Base-by-base conservation (phyloP, 1,284 basidiomycete species). In the Leccinum pachyderme region DNA sequence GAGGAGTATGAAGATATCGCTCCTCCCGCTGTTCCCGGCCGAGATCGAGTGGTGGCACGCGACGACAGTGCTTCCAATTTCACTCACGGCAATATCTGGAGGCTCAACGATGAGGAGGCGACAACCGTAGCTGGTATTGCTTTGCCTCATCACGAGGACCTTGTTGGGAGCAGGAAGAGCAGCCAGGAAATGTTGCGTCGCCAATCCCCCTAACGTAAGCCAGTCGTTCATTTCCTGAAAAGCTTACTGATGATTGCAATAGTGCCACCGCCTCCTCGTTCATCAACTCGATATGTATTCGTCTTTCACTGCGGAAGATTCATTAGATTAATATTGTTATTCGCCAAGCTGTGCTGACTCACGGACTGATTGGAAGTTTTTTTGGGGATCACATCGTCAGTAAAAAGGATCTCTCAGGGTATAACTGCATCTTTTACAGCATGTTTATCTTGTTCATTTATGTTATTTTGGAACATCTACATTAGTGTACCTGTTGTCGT, bases 71-170 rank as follows among this genome's bases (percentile, higher is more conserved):
- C 66, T n/a, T 61, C 68, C 22, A 72, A 71, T 46, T 69, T 74
- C n/a, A 61, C 72, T 52, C 56, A 72, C 57, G 57, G 73, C 57
- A 86, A 80, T 59, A 89, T 89, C 51, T 88, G 86, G 86, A 76
- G 75, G 52, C 61, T 88, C 47, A 79, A 80, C 50, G 84, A 84
- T 45, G 84, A 86, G 61, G 86, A 89, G 68, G 81, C 75, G 61
- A 81, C 80, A 60, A 74, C 73, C 18, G 63, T 81, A n/a, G 73
- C 74, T 32, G 72, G 73, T 4, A 73, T 77, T 46, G 71, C 77
- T 1, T 60, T 79, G 25, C 73, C 76, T 4, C 71, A 71, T 47
- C 65, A 60, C 22, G 61, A 58, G 32, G 58, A 69, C 18, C 58
- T 71, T 12, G 49, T 73, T 50, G 72, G 68, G 39, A 71, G 69